phyloP scores from a whole-genome alignment of 441 rosid genomes.

The Pelargonium cotyledonis region DNA sequence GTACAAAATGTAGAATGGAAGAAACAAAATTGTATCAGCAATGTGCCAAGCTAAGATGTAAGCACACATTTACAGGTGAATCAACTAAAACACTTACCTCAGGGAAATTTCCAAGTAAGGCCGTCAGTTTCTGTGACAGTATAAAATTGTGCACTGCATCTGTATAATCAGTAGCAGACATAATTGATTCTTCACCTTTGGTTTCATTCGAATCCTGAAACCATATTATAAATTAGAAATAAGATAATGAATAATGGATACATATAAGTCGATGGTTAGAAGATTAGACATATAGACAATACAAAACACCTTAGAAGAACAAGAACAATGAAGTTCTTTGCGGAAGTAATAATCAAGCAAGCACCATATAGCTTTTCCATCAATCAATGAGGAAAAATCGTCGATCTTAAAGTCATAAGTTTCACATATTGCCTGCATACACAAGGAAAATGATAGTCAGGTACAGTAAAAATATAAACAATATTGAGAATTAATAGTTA shows the following conservation, averaged over 20 bases:
- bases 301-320: slow-evolving; percentile 43
- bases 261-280: not conserved
- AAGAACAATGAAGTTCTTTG: slow-evolving; percentile 62
- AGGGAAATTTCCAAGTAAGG: slow-evolving; percentile 76
- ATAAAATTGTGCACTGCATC: slow-evolving; percentile 83
- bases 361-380: slow-evolving; percentile 94
- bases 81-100: slow-evolving; percentile 43
- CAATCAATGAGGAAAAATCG: slow-evolving; percentile 51
- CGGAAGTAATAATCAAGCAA: slow-evolving; percentile 85
- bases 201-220: slow-evolving; percentile 40
- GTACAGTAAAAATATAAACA: not conserved
- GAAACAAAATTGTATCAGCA: not conserved
- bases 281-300: slow-evolving; percentile 7
- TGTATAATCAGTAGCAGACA: slow-evolving; percentile 52
- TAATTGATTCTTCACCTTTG: slow-evolving; percentile 52
- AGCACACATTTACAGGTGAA: not conserved
- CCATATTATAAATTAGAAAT: slow-evolving; percentile 18
- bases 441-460: slow-evolving; percentile 14
- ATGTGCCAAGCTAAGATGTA: not conserved
- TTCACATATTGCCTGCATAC: slow-evolving; percentile 56
- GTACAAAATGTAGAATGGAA: not conserved
- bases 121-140: slow-evolving; percentile 70
- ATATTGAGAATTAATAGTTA: not conserved
- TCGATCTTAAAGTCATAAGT: slow-evolving; percentile 49
- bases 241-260: not conserved